These are phyloP conservation scores for Pisolithus thermaeus DNA, from an alignment of 1,284 basidiomycete species.

Conservation along the genomic window DNA sequence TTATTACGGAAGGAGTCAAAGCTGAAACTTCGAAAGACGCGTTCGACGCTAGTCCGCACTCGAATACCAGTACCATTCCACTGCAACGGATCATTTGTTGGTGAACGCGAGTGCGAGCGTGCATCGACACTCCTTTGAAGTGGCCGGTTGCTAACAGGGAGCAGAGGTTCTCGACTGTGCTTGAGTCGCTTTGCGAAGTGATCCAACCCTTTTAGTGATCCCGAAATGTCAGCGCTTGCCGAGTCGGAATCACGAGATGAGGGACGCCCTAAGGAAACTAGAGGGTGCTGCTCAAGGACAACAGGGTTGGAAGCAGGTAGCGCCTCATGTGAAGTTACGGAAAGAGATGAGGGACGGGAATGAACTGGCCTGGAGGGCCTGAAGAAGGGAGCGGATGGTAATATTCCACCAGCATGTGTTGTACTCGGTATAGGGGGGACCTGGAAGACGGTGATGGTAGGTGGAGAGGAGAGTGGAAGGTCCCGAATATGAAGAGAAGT, in stretches of 20 bases:
- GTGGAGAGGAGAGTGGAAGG: slow-evolving; percentile 26
- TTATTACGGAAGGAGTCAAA: slow-evolving; percentile 41
- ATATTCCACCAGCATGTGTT: slow-evolving; percentile 67
- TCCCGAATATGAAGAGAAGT: slow-evolving; percentile 4
- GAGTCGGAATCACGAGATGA: slow-evolving; percentile 26
- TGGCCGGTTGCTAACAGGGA: slow-evolving; percentile 40
- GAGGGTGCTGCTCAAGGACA: slow-evolving; percentile 12
- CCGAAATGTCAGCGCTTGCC: slow-evolving; percentile 27
- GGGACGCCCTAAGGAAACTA: slow-evolving; percentile 12
- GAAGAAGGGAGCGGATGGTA: slow-evolving; percentile 71
- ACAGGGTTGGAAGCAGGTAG: slow-evolving; percentile 8
- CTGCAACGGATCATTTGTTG: slow-evolving; percentile 12
- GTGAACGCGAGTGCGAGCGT: slow-evolving; percentile 21
- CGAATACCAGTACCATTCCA: slow-evolving; percentile 30
- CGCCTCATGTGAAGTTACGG: slow-evolving; percentile 12
- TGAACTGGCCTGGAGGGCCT: slow-evolving; percentile 53
- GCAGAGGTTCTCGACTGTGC: slow-evolving; percentile 60
- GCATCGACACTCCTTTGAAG: slow-evolving; percentile 14
- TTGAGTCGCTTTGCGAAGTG: slow-evolving; percentile 37
- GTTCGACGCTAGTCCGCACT: slow-evolving; percentile 51
- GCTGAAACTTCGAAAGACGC: slow-evolving; percentile 49
- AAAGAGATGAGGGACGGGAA: slow-evolving; percentile 32
- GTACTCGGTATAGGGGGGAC: slow-evolving; percentile 16
- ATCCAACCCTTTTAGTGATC: slow-evolving; percentile 27
- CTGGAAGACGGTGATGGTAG: slow-evolving; percentile 22